Percentiles rank a stretch among this genome's conserved stretches.
Evolutionary conservation across 1,139 yeast species (phyloP).

Genomic region (Sugiyamaella neomexicana): DNA sequence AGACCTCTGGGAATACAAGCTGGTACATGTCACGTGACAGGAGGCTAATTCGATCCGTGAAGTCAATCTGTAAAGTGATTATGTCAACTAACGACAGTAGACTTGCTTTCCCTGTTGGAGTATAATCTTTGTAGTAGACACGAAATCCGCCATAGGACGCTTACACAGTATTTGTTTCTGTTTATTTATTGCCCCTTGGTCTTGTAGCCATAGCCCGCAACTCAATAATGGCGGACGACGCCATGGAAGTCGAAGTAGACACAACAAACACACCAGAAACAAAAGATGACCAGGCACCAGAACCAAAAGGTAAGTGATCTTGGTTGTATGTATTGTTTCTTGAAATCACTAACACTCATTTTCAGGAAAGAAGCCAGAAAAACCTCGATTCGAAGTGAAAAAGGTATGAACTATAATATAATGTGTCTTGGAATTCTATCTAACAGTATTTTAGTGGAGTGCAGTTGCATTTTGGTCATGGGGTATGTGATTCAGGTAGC

Average conservation of each 20-base stretch:
- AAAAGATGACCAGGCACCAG: not conserved
- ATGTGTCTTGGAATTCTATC: not conserved
- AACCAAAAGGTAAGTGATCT: conserved; percentile 4
- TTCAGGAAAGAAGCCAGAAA: conserved; percentile 24
- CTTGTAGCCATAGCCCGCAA: not conserved
- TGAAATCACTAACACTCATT: not conserved
- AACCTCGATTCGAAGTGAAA: conserved; percentile 66
- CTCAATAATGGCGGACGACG: conserved; percentile 22
- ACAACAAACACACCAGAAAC: not conserved
- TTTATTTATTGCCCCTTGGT: not conserved
- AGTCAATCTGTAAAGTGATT: not conserved
- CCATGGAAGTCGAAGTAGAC: conserved; percentile 25
- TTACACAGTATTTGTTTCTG: not conserved
- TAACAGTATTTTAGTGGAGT: conserved; percentile 64
- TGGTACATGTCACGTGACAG: not conserved
- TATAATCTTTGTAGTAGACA: not conserved
- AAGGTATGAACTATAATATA: conserved; percentile 40
- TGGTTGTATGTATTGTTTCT: not conserved
- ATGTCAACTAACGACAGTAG: too few species aligned
- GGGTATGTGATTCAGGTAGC: conserved; percentile 59
- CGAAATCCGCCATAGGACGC: too few species aligned
- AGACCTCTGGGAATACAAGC: too few species aligned
- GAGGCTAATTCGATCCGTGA: not conserved
- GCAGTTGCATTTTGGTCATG: conserved; percentile 99
- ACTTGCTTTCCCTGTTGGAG: not conserved